Percentiles rank a stretch among this genome's conserved stretches.
phyloP scores from a whole-genome alignment of 495 filamentous ascomycete species.

The Tetracladium setigerum region DNA sequence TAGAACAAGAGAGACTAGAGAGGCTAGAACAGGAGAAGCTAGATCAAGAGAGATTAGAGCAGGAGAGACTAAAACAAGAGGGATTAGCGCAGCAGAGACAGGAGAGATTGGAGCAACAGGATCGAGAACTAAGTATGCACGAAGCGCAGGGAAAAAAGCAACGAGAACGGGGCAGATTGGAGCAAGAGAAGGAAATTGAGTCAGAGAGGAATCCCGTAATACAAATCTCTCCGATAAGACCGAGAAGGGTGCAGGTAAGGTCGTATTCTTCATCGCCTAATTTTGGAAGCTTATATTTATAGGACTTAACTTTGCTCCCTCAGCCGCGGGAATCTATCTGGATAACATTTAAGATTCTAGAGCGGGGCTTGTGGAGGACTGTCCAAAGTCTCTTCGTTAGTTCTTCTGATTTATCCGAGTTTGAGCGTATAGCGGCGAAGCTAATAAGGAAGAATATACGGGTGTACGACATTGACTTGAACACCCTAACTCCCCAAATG shows the following conservation, averaged over 20 bases:
- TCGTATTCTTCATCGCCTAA: conserved; percentile 4
- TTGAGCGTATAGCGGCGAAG: conserved; percentile 10
- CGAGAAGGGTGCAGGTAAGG: conserved; percentile 8
- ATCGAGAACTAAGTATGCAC: too few relatives aligned
- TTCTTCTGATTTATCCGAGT: conserved; percentile 7
- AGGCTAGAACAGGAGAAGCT: not conserved
- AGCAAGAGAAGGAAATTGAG: conserved; percentile 2
- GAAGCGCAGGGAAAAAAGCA: too few relatives aligned
- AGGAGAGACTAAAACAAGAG: too few relatives aligned
- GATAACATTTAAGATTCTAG: conserved; percentile 5
- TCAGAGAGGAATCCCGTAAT: too few relatives aligned
- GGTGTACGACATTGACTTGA: conserved; percentile 5
- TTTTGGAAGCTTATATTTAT: conserved; percentile 6
- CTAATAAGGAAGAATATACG: conserved; percentile 9
- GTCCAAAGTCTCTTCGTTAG: conserved; percentile 4
- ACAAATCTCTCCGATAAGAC: not conserved
- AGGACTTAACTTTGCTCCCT: conserved; percentile 5
- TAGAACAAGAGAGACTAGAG: conserved; percentile 1
- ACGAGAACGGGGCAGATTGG: too few relatives aligned
- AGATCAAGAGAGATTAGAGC: not conserved
- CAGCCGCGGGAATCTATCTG: not conserved
- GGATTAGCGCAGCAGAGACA: too few relatives aligned
- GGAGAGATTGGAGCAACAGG: too few relatives aligned
- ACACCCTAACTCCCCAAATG: conserved; percentile 4
- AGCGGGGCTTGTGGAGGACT: conserved; percentile 9